Evolutionary conservation across 2,329 filamentous ascomycete species (phyloP).

Genomic region (Curvularia spicifera): DNA sequence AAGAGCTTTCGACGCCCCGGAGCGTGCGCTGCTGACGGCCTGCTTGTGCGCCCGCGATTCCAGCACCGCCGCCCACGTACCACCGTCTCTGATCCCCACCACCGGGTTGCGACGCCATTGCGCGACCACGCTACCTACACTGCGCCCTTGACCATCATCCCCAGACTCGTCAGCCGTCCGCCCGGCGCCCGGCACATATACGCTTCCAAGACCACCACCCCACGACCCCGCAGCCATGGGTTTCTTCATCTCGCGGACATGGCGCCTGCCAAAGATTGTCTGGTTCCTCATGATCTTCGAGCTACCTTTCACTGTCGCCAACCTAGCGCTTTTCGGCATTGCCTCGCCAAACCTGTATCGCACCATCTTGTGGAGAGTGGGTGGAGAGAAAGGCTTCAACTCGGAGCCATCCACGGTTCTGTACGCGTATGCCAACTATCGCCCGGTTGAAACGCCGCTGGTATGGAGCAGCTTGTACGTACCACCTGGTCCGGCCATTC

Average conservation of each 20-base stretch:
- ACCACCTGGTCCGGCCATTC: not conserved
- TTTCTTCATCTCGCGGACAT: constrained; percentile 62
- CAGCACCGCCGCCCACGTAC: constrained; percentile 20
- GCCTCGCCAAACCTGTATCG: constrained; percentile 76
- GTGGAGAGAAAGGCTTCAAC: constrained; percentile 74
- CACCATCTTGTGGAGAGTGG: constrained; percentile 74
- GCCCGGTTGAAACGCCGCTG: constrained; percentile 66
- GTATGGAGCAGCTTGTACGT: constrained; percentile 77
- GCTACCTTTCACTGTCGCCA: constrained; percentile 67
- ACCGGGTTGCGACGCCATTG: constrained; percentile 1
- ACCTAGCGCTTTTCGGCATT: constrained; percentile 74
- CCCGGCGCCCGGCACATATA: constrained; percentile 12
- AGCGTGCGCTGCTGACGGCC: constrained; percentile 10
- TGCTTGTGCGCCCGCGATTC: constrained; percentile 11
- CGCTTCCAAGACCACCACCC: constrained; percentile 6
- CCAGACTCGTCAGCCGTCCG: constrained; percentile 8
- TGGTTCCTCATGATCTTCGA: constrained; percentile 68
- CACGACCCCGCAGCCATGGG: constrained; percentile 27
- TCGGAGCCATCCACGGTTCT: constrained; percentile 72
- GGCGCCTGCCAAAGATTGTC: constrained; percentile 60
- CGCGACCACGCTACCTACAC: not conserved
- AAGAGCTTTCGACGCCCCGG: constrained; percentile 34
- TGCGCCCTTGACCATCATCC: constrained; percentile 7
- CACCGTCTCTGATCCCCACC: constrained; percentile 6
- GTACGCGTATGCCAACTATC: constrained; percentile 76